phyloP scores from a whole-genome alignment of 176 grass and related monocot species.

The Zea luxurians region DNA sequence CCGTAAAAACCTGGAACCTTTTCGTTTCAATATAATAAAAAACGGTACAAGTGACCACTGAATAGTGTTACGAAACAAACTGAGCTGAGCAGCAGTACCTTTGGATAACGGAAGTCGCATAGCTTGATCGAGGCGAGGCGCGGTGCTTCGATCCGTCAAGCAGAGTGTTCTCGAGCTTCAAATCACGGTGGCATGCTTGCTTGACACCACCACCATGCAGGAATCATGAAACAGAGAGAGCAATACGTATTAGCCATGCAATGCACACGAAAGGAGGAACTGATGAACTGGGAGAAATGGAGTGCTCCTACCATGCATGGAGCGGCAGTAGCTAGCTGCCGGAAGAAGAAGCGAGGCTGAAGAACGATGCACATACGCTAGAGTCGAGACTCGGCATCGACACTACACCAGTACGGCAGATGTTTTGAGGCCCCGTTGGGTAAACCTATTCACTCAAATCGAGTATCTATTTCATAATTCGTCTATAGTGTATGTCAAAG shows the following conservation, averaged over 20 bases:
- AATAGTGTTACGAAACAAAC: neutral
- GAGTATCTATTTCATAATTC: no score
- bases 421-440: no score
- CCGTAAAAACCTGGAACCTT: no score
- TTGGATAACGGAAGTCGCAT: conserved; percentile 86
- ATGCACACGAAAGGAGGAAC: neutral
- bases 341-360: conserved; percentile 86
- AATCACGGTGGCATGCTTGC: conserved; percentile 82
- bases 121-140: conserved; percentile 79
- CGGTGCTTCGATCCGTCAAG: conserved; percentile 60
- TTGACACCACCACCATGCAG: conserved; percentile 30
- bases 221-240: neutral
- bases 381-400: neutral
- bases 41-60: neutral
- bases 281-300: no score
- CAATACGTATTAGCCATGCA: neutral
- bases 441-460: no score
- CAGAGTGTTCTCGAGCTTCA: conserved; percentile 81
- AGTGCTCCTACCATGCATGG: conserved; percentile 83
- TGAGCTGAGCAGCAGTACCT: conserved; percentile 26
- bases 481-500: no score
- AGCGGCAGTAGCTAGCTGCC: conserved; percentile 88
- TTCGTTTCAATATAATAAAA: no score
- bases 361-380: neutral
- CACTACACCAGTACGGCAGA: no score